Conservation (phyloP, 331 rosid genomes). For the Quercus tomentella region DNA sequence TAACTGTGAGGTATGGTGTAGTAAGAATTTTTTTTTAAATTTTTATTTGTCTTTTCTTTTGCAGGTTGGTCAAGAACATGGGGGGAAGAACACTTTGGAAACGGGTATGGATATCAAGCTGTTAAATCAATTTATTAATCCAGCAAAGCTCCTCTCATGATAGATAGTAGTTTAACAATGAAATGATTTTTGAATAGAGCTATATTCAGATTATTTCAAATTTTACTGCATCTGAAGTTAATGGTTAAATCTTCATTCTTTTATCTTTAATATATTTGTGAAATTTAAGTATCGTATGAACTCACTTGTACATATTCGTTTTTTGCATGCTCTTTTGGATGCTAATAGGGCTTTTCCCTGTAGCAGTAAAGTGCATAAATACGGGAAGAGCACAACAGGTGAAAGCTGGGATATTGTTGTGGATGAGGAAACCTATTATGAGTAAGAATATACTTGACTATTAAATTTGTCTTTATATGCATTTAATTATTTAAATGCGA, state of each 20-base stretch:
- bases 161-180: background rate
- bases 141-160: background rate
- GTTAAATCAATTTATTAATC: background rate
- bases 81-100: slow-evolving; percentile 99
- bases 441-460: slow-evolving; percentile 41
- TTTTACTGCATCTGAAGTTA: background rate
- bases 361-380: slow-evolving; percentile 93
- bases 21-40: background rate
- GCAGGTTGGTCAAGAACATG: slow-evolving; percentile 99
- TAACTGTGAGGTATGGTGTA: background rate
- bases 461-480: background rate
- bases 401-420: slow-evolving; percentile 98
- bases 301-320: slow-evolving; percentile 1
- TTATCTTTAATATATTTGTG: background rate
- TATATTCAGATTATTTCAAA: background rate
- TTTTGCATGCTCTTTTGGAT: slow-evolving; percentile 1
- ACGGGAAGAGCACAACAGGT: slow-evolving; percentile 94
- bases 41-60: slow-evolving; percentile 11
- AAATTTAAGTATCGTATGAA: background rate
- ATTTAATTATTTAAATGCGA: background rate
- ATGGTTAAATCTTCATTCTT: background rate
- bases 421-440: slow-evolving; percentile 91
- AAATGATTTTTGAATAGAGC: background rate
- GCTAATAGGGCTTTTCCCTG: slow-evolving; percentile 11
- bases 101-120: slow-evolving; percentile 56